Percentiles rank a stretch among this genome's conserved stretches.
These are phyloP conservation scores for Rhizoclosmatium sp. DNA, from an alignment of 192 early-diverging fungal genomes.

Conservation along the genomic window DNA sequence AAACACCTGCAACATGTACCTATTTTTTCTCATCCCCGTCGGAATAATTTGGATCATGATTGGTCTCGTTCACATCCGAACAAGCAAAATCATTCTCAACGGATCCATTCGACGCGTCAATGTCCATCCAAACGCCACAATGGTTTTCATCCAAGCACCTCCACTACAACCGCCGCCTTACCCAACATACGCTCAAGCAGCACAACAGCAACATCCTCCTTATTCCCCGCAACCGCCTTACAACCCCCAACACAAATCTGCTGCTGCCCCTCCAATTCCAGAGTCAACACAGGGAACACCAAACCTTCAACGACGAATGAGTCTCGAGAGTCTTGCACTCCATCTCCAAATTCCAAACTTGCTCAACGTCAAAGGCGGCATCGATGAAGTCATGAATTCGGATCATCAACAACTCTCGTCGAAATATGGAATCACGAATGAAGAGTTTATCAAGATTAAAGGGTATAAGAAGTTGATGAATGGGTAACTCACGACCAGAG, in stretches of 20 bases:
- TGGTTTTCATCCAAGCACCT: not conserved
- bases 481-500: not conserved
- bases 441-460: constrained; percentile 14
- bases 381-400: not conserved
- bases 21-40: not conserved
- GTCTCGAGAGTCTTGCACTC: constrained; percentile 13
- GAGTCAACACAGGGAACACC: not conserved
- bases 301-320: not conserved
- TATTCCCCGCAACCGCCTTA: not conserved
- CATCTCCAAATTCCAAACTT: constrained; percentile 18
- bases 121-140: not conserved
- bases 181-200: not conserved
- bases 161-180: not conserved
- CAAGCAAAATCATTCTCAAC: not conserved
- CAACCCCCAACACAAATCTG: not conserved
- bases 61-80: not conserved
- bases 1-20: not conserved
- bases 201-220: not conserved
- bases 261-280: not conserved
- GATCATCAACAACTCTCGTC: not conserved
- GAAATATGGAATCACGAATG: constrained; percentile 14
- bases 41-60: not conserved
- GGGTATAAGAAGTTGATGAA: constrained; percentile 8
- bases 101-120: not conserved
- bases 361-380: constrained; percentile 8